Conservation (phyloP, 495 filamentous ascomycete species). For the Choiromyces venosus region DNA sequence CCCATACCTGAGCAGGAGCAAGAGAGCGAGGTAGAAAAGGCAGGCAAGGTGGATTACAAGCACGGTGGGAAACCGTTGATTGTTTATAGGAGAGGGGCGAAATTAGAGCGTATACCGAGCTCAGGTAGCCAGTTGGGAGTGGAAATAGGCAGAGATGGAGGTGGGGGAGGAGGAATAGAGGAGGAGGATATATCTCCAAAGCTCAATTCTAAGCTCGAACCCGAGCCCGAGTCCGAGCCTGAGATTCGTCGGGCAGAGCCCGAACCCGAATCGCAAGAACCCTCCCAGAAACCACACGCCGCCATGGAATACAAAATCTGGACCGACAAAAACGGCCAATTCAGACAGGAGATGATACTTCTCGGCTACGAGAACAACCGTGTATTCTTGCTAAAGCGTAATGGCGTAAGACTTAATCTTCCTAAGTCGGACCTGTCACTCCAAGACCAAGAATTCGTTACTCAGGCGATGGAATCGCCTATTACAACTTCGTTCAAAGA, state of each 20-base stretch:
- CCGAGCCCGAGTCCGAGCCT: background rate
- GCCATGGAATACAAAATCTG: background rate
- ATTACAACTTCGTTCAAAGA: background rate
- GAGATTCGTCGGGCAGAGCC: background rate
- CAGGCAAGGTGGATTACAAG: background rate
- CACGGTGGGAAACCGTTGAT: background rate
- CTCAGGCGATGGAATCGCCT: background rate
- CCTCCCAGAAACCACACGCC: background rate
- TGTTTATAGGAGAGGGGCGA: background rate
- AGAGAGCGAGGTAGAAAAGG: background rate
- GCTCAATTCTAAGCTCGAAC: background rate
- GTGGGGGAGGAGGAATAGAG: background rate
- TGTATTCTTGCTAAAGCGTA: background rate
- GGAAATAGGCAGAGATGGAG: conserved; percentile 2
- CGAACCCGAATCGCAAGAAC: background rate
- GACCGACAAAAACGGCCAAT: background rate
- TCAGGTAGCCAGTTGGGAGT: background rate
- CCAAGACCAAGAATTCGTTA: background rate
- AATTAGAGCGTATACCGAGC: background rate
- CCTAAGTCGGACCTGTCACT: background rate
- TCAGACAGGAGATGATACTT: background rate
- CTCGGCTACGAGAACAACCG: background rate
- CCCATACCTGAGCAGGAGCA: background rate
- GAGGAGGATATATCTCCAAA: background rate
- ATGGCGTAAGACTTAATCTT: background rate